A percentile compares a stretch with the other conserved stretches of the same genome.
Evolutionary conservation across 176 grass and related monocot species (phyloP).

Genomic region (Themeda triandra): DNA sequence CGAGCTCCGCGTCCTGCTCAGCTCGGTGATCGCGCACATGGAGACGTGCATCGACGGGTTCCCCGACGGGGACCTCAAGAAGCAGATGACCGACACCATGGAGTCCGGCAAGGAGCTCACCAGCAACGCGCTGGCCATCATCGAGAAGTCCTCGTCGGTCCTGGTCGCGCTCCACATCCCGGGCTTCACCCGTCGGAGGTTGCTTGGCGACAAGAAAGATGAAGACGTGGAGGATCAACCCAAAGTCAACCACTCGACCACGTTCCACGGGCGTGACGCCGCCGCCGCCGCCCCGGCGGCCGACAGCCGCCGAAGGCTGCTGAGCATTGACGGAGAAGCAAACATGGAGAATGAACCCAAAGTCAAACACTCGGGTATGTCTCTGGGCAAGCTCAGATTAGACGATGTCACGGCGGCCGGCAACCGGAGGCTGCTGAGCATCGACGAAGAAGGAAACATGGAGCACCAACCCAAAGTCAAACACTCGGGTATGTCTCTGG

Average conservation of each 20-base stretch:
- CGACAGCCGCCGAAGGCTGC: too few species aligned
- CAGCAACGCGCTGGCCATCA: constrained; percentile 70
- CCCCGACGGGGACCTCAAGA: constrained; percentile 59
- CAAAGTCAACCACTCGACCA: background rate
- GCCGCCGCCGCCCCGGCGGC: too few species aligned
- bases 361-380: background rate
- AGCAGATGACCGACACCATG: constrained; percentile 57
- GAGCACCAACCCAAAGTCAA: background rate
- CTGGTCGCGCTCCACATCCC: constrained; percentile 19
- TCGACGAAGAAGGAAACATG: background rate
- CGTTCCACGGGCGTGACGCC: background rate
- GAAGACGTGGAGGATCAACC: background rate
- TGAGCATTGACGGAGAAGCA: background rate
- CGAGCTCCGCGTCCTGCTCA: constrained; percentile 65
- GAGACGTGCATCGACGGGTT: constrained; percentile 88
- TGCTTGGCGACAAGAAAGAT: background rate
- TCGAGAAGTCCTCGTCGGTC: constrained; percentile 42
- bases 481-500: background rate
- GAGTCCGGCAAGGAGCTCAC: constrained; percentile 51
- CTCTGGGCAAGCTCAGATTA: background rate
- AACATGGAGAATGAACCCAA: background rate
- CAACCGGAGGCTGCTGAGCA: too few species aligned
- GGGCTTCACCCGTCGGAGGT: background rate
- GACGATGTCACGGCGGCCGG: too few species aligned
- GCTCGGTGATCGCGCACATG: constrained; percentile 63